These are phyloP conservation scores for Huntiella omanensis DNA, from an alignment of 2,329 filamentous ascomycete genomes.

Conservation along the genomic window DNA sequence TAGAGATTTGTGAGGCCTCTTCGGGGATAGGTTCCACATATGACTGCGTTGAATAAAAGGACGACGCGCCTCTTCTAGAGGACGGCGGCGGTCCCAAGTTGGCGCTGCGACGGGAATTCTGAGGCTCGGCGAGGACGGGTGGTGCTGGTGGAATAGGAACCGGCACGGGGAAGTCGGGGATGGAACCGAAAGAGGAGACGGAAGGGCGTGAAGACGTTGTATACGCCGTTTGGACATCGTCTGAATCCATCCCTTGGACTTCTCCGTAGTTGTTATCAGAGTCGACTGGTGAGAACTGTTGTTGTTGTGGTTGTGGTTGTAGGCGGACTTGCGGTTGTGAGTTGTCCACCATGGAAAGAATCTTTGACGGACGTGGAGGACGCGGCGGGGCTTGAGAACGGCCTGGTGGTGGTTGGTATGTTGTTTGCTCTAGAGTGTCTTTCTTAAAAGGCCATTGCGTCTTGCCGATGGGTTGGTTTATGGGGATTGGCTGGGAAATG, in stretches of 20 bases:
- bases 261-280: slow-evolving; percentile 17
- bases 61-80: slow-evolving; percentile 39
- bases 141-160: slow-evolving; percentile 14
- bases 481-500: slow-evolving; percentile 34
- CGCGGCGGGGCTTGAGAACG: slow-evolving; percentile 32
- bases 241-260: slow-evolving; percentile 17
- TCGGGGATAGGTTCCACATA: slow-evolving; percentile 61
- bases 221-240: slow-evolving; percentile 25
- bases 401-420: slow-evolving; percentile 32
- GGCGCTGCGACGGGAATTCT: slow-evolving; percentile 27
- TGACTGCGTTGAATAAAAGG: slow-evolving; percentile 46
- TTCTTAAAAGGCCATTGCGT: slow-evolving; percentile 20
- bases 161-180: slow-evolving; percentile 35
- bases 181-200: slow-evolving; percentile 34
- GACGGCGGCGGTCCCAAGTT: slow-evolving; percentile 42
- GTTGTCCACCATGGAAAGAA: slow-evolving; percentile 29
- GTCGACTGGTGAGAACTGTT: slow-evolving; percentile 10
- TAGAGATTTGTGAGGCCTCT: slow-evolving; percentile 31
- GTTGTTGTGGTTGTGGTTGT: slow-evolving; percentile 10
- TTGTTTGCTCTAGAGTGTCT: slow-evolving; percentile 19
- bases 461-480: slow-evolving; percentile 34
- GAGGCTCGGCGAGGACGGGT: slow-evolving; percentile 12
- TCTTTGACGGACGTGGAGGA: slow-evolving; percentile 36
- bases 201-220: slow-evolving; percentile 31
- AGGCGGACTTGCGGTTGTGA: slow-evolving; percentile 29